Conservation (phyloP, 2,329 filamentous ascomycete genomes). For the Pestalotiopsis sp. region DNA sequence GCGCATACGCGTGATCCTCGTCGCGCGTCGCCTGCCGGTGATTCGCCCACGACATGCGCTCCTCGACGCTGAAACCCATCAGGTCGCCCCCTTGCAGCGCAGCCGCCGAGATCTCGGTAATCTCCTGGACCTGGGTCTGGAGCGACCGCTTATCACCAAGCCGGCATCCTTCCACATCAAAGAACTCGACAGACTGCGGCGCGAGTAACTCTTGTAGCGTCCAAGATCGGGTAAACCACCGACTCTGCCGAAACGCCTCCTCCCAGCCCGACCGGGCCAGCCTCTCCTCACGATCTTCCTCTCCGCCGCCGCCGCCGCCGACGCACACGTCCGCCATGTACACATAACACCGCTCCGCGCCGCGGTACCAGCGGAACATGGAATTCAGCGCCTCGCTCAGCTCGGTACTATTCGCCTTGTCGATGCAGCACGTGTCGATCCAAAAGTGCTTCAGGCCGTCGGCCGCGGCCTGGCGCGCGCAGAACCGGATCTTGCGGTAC, state of each 20-base stretch:
- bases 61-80: constrained; percentile 19
- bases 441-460: constrained; percentile 7
- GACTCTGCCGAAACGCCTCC: neutral
- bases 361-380: constrained; percentile 6
- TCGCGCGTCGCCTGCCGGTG: neutral
- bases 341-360: constrained; percentile 16
- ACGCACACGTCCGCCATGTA: constrained; percentile 3
- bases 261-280: neutral
- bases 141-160: constrained; percentile 28
- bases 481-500: constrained; percentile 17
- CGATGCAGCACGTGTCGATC: constrained; percentile 9
- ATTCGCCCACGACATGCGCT: constrained; percentile 25
- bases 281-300: neutral
- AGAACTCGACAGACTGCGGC: constrained; percentile 30
- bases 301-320: neutral
- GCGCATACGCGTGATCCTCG: neutral
- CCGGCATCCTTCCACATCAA: constrained; percentile 17
- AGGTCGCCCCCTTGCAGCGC: constrained; percentile 22
- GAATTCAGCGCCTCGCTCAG: constrained; percentile 13
- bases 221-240: constrained; percentile 7
- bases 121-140: constrained; percentile 21
- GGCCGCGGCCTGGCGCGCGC: constrained; percentile 12
- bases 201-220: constrained; percentile 16
- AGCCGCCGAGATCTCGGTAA: constrained; percentile 23
- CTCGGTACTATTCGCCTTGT: constrained; percentile 11